Evolutionary conservation across 805 yeast genomes (phyloP), one percentile per base, ranked within the genome.

Genomic region (Schwanniomyces polymorphus): DNA sequence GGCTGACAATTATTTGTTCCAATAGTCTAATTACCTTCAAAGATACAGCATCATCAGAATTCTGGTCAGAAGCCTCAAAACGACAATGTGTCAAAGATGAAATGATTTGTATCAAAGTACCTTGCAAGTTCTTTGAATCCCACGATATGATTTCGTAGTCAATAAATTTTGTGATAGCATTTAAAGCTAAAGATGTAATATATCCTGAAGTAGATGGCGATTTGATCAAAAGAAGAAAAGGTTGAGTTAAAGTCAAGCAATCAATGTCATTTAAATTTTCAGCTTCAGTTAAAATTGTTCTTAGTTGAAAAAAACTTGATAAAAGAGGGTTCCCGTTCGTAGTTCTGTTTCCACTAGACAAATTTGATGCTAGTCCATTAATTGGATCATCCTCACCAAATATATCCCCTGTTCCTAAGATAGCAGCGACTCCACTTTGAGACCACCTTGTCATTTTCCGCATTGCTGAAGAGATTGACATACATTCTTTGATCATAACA

Each of bases 61-160:
- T 79, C 63, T 90, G 96, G 61, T 91, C 97, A 0, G 94, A 86
- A 2, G 97, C 97, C 71, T 94, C 97, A 63, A 94, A 94, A 40
- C 97, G 81, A 67, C 98, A 94, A 62, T 90, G 97, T 0, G 98
- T 88, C 51, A 94, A 75, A 0, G 97, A 80, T 27, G 81, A 80
- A 8, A 85, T 79, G 41, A 87, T 76, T 58, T 88, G 89, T 14
- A 82, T 78, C 50, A 88, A 66, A 1, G 86, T 78, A 41, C 70
- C 75, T 27, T 72, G 76, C 17, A 87, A 67, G 47, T 86, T 84
- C 27, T 73, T 69, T 5, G 90, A 81, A 2, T 68, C 58, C 8
- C 60, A 61, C 16, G 80, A 72, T n/a, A 94, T 75, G 27, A 94
- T 80, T 12, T 78, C 81, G 63, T 88, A 86, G 35, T 80, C 78